A percentile compares a stretch with the other conserved stretches of the same genome.
phyloP scores from a whole-genome alignment of 1,139 yeast species.

The Magnusiomyces sp. region DNA sequence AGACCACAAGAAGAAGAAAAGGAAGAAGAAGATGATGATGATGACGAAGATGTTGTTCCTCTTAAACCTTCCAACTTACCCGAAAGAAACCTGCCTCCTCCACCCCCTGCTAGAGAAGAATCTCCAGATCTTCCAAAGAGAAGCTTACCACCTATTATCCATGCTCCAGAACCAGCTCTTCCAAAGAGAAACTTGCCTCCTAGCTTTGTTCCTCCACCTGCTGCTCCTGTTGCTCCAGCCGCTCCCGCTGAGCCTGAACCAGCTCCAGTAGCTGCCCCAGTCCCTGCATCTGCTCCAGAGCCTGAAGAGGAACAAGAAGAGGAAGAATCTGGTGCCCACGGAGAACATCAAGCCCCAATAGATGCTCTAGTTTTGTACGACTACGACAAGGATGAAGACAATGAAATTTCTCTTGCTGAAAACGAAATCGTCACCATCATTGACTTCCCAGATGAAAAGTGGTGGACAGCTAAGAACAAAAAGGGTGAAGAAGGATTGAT shows the following conservation, averaged over 20 bases:
- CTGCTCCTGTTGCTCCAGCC: conserved; percentile 7
- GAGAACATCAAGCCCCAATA: conserved; percentile 15
- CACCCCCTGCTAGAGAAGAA: conserved; percentile 2
- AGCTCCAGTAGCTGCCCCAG: conserved; percentile 7
- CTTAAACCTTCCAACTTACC: background rate
- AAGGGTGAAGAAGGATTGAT: conserved; percentile 60
- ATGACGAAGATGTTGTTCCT: conserved; percentile 7
- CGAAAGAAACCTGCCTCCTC: conserved; percentile 6
- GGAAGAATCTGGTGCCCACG: conserved; percentile 15
- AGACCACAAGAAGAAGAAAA: conserved; percentile 14
- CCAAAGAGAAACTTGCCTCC: background rate
- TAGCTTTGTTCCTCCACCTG: conserved; percentile 6
- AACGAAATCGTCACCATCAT: conserved; percentile 60
- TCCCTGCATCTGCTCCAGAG: conserved; percentile 15
- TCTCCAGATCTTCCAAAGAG: conserved; percentile 3
- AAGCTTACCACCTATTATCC: conserved; percentile 5
- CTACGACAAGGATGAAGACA: conserved; percentile 66
- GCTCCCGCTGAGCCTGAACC: conserved; percentile 6
- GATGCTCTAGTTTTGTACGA: conserved; percentile 52
- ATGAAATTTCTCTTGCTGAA: conserved; percentile 57
- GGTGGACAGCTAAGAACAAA: conserved; percentile 72
- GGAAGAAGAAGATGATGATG: conserved; percentile 15
- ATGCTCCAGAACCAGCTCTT: conserved; percentile 3
- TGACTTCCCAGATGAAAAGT: conserved; percentile 64
- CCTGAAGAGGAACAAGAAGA: conserved; percentile 14